Base-by-base conservation (phyloP, 768 basidiomycete genomes). In the Rickenella mellea region DNA sequence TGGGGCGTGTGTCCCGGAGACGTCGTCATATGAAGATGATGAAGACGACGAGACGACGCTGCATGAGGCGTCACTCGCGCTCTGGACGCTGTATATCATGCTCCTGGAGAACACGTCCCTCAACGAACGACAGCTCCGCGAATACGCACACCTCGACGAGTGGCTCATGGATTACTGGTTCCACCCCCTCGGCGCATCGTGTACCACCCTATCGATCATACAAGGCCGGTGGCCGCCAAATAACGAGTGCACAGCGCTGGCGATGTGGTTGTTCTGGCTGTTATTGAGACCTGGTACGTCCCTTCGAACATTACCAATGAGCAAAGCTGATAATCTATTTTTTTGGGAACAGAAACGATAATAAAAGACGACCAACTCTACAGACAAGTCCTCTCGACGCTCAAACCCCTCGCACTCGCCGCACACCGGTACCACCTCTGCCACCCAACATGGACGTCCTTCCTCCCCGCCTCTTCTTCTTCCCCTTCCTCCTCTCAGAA, bases 221-320 rank as follows among this genome's bases (percentile, higher is more conserved):
- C 56, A 49, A 7, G 70, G 72, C 17, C 47, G 54, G 3, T 88
- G 85, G 83, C 80, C 78, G 0, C 54, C 61, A 27, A 71, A 76
- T 38, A 65, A 70, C 42, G 65, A 66, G 46, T 62, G 66, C 15
- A 73, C 69, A 33, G 65, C 78, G 3, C 55, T 86, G 35, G 81
- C 77, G 3, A 80, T 86, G 74, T 89, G 83, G 85, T 53, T 88
- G 14, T 74, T 83, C 51, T 89, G 84, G 83, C 75, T 83, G 49
- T 59, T 87, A 27, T 55, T 86, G 12, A 66, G 64, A 19, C 71
- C 74, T 45, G 73, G 84, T 81, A 48, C 49, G 78, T 61, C 24
- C 21, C 29, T 5, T 26, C 44, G 5, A 37, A 8, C 33, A 41
- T 28, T 14, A 19, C 22, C 7, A 7, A 5, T 7, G n/a, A 19